Base-by-base conservation (phyloP, 1,139 yeast species). In the Candida sanyaensis region DNA sequence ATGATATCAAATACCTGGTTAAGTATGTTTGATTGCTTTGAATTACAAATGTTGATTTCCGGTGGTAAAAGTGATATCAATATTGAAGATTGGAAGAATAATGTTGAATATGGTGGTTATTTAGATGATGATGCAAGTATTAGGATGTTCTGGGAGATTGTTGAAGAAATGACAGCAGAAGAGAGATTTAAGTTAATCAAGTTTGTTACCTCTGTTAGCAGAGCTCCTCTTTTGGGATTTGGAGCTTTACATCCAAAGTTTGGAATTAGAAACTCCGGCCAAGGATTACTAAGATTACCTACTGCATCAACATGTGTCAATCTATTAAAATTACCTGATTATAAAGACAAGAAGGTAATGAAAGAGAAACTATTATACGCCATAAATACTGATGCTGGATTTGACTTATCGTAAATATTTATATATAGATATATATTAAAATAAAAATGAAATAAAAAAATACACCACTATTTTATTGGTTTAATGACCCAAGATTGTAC, bases 291-390 rank as follows among this genome's bases (percentile, higher is more conserved):
- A 4, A 71, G 96, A 38, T 71, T 93, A 40, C 99, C 99, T 0
- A 90, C 97, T 0, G 88, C 98, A 0, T 83, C 96, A 0, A 93
- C 99, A 0, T 93, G 99, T 72, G 90, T 91, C 27, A 95, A 93
- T 62, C 66, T 93, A 50, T 71, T 93, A 51, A 91, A 88, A 60
- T 66, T 95, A 38, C 99, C 99, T 0, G 87, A 89, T 61, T 93
- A 93, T 63, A 68, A 71, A 53, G 73, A 86, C 58, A 88, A 84
- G 61, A 66, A 73, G 41, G 44, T 78, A 3, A 67, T 93, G 43
- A 75, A 77, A 49, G 68, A 77, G 46, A 92, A 91, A 62, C 66
- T 93, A 45, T 63, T 89, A 31, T 88, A 87, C 62, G 84, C 96
- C 0, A 90, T 93, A 44, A 81, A 82, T 50, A 77, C 91, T 0